A percentile compares a stretch with the other conserved stretches of the same genome.
These are phyloP conservation scores for Abelmoschus esculentus DNA, from an alignment of 345 rosid species.

Conservation along the genomic window DNA sequence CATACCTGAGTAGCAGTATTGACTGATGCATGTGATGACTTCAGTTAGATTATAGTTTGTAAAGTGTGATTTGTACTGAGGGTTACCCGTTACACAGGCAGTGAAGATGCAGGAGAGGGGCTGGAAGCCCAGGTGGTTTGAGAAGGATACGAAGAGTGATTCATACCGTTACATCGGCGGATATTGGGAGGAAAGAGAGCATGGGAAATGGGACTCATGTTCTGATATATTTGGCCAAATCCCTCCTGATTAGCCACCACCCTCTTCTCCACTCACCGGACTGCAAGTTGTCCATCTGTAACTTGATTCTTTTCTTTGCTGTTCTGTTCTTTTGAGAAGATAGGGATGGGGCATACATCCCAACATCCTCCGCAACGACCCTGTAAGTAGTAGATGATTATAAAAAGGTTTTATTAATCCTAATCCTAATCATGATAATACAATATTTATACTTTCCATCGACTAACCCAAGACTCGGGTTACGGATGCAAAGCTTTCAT, in stretches of 20 bases:
- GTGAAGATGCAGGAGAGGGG: constrained; percentile 98
- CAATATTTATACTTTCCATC: neutral
- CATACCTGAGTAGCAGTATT: neutral
- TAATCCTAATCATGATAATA: neutral
- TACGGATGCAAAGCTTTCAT: neutral
- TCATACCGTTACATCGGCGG: constrained; percentile 63
- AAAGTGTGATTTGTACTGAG: neutral
- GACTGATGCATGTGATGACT: too few relatives aligned
- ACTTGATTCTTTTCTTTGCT: neutral
- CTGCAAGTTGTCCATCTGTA: neutral
- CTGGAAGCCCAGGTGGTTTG: constrained; percentile 96
- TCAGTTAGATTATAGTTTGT: too few relatives aligned
- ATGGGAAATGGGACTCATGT: constrained; percentile 62
- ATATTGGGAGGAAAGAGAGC: constrained; percentile 85
- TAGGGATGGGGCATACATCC: too few relatives aligned
- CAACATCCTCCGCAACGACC: neutral
- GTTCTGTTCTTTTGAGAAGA: too few relatives aligned
- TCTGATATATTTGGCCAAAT: constrained; percentile 88
- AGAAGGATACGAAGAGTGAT: constrained; percentile 55
- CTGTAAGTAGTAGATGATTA: constrained; percentile 19
- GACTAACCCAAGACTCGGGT: neutral
- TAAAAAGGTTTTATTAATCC: neutral
- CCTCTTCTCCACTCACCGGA: constrained; percentile 13
- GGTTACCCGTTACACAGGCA: constrained; percentile 39
- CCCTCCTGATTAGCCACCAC: constrained; percentile 39